Conservation (phyloP, 495 filamentous ascomycete species). For the Cudoniella acicularis region DNA sequence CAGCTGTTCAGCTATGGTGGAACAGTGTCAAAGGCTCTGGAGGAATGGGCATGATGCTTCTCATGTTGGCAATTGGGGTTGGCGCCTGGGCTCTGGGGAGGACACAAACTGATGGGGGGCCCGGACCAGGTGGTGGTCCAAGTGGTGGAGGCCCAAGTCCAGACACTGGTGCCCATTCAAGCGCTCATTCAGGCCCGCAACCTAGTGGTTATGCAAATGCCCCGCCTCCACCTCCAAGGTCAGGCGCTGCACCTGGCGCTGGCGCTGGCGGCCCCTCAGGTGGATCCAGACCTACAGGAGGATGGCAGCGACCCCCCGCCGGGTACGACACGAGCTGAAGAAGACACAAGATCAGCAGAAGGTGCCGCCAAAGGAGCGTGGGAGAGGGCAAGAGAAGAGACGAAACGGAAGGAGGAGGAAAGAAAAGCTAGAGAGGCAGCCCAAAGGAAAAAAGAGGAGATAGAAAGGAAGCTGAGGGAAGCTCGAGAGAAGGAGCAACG, state of each 20-base stretch:
- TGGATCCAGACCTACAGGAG: conserved; percentile 17
- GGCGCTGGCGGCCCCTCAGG: not conserved
- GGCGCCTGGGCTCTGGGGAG: conserved; percentile 73
- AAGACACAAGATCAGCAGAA: conserved; percentile 14
- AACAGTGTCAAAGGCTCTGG: conserved; percentile 55
- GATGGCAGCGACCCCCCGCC: conserved; percentile 7
- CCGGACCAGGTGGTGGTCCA: conserved; percentile 24
- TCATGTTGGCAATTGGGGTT: conserved; percentile 65
- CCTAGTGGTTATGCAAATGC: conserved; percentile 15
- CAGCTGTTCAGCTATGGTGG: conserved; percentile 66
- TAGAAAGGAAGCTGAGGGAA: conserved; percentile 23
- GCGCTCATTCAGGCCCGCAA: not conserved
- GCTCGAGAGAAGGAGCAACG: conserved; percentile 34
- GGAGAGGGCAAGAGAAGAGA: conserved; percentile 72
- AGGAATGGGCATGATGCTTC: conserved; percentile 55
- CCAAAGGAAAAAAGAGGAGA: conserved; percentile 45
- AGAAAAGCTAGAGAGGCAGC: conserved; percentile 50
- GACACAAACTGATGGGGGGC: conserved; percentile 49
- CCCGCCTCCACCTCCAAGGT: conserved; percentile 26
- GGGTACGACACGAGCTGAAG: not conserved
- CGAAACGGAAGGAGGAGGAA: conserved; percentile 56
- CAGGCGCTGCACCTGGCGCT: conserved; percentile 27
- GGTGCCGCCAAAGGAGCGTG: conserved; percentile 49
- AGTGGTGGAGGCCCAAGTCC: conserved; percentile 16
- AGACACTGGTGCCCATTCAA: conserved; percentile 4